These are phyloP conservation scores for Aspergillus versicolor DNA, from an alignment of 2,329 filamentous ascomycete species.

Conservation along the genomic window DNA sequence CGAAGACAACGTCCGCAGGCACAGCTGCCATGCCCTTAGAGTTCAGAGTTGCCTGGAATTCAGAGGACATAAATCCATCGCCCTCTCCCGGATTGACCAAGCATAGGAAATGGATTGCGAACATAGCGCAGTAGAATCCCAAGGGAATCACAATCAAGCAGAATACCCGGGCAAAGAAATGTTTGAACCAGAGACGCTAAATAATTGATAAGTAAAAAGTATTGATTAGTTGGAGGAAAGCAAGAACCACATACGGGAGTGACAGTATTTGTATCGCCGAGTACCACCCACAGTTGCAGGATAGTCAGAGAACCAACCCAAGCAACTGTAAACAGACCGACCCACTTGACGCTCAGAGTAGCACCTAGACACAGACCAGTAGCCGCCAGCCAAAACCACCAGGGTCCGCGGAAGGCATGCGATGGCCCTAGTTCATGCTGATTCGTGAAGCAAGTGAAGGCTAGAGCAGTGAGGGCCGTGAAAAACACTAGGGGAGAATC, in stretches of 20 bases:
- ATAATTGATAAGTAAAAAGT: slow-evolving; percentile 22
- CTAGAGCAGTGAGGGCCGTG: slow-evolving; percentile 85
- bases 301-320: slow-evolving; percentile 93
- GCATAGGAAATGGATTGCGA: slow-evolving; percentile 92
- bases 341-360: slow-evolving; percentile 97
- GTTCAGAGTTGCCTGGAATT: slow-evolving; percentile 97
- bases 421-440: slow-evolving; percentile 90
- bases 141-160: slow-evolving; percentile 86
- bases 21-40: slow-evolving; percentile 96
- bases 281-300: slow-evolving; percentile 90
- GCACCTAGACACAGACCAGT: slow-evolving; percentile 86
- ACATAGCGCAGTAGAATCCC: slow-evolving; percentile 94
- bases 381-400: slow-evolving; percentile 97
- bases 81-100: slow-evolving; percentile 93
- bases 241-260: slow-evolving; percentile 59
- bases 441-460: slow-evolving; percentile 92
- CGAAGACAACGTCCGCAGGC: slow-evolving; percentile 85
- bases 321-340: slow-evolving; percentile 96
- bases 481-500: slow-evolving; percentile 93
- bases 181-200: slow-evolving; percentile 82
- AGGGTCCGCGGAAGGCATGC: slow-evolving; percentile 82
- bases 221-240: background rate
- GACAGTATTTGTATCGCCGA: slow-evolving; percentile 84
- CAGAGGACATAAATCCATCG: slow-evolving; percentile 98
- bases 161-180: slow-evolving; percentile 86